Evolutionary conservation across 1,284 basidiomycete genomes (phyloP).

Genomic region (Neonothopanus nambi): DNA sequence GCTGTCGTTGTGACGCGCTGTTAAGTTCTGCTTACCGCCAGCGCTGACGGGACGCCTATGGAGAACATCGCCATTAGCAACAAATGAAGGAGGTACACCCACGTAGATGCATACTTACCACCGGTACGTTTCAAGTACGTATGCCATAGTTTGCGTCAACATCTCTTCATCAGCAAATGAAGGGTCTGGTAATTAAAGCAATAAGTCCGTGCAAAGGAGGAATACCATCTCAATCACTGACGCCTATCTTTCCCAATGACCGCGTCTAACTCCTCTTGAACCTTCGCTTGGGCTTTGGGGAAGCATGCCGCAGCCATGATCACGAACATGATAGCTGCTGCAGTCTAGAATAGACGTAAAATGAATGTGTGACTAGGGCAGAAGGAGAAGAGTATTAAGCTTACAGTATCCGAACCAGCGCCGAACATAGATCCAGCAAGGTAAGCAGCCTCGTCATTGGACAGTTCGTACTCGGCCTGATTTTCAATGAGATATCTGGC

Average conservation of each 20-base stretch:
- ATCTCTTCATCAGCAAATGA: conserved; percentile 48
- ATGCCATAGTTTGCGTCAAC: conserved; percentile 59
- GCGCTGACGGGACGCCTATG: conserved; percentile 49
- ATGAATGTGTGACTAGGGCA: not conserved
- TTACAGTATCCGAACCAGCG: conserved; percentile 34
- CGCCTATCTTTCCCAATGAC: conserved; percentile 54
- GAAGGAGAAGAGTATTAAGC: not conserved
- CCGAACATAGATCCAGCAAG: conserved; percentile 39
- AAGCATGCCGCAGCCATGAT: conserved; percentile 57
- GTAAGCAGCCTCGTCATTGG: conserved; percentile 35
- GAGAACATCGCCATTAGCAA: not conserved
- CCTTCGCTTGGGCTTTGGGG: conserved; percentile 52
- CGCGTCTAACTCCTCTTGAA: conserved; percentile 60
- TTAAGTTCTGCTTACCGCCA: conserved; percentile 28
- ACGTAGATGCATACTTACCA: conserved; percentile 39
- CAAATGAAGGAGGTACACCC: not conserved
- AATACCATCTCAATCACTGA: too few relatives aligned
- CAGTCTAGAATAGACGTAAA: conserved; percentile 15
- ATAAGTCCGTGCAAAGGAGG: not conserved
- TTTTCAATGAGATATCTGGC: conserved; percentile 32
- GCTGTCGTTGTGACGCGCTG: too few relatives aligned
- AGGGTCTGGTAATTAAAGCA: conserved; percentile 36
- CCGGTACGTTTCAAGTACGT: conserved; percentile 58
- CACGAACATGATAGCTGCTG: conserved; percentile 38
- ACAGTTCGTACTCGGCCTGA: conserved; percentile 28